Base-by-base conservation (phyloP, 2,329 filamentous ascomycete species). In the Penicillium palitans region DNA sequence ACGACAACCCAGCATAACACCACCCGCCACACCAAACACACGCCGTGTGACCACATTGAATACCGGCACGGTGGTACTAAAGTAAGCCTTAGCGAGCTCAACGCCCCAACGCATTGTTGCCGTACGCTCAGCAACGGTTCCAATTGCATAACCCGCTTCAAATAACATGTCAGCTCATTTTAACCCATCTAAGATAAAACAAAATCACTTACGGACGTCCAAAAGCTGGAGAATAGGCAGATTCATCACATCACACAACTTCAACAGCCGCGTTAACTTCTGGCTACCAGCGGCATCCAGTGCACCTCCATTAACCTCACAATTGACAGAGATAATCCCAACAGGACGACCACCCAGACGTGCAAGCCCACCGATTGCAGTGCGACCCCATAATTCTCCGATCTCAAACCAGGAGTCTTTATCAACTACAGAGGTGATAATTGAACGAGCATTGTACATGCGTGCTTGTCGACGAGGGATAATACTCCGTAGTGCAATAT, bases 71-170 rank as follows among this genome's bases (percentile, higher is more conserved):
- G 84, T 87, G 0, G 84, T 87, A 24, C 81, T 81, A 68, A 83
- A 87, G 68, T 88, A 88, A 0, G 85, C 79, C 55, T 83, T 83
- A 6, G 82, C 84, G 1, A 88, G 78, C 46, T 84, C 81, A 4
- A 88, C 79, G 0, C 86, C 86, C 75, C 85, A 85, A 52, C 84
- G 79, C 86, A 88, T 88, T 0, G 85, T 87, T 13, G 84, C 85
- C 5, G 79, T 82, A 15, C 84, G 78, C 69, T 88, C 86, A 2
- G 86, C 85, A 0, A 83, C 78, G 0, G 85, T 87, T 0, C 86
- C 86, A 44, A 88, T 84, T 0, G 85, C 84, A 61, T 87, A 88
- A 1, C 86, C 83, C 4, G 83, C 74, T 75, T 33, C 1, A 31
- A 27, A 55, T 4, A 24, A 13, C 33, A 46, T 29, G 60, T 66